Evolutionary conservation across 306 rosid genomes (phyloP).

Genomic region (Trifolium subterraneum): DNA sequence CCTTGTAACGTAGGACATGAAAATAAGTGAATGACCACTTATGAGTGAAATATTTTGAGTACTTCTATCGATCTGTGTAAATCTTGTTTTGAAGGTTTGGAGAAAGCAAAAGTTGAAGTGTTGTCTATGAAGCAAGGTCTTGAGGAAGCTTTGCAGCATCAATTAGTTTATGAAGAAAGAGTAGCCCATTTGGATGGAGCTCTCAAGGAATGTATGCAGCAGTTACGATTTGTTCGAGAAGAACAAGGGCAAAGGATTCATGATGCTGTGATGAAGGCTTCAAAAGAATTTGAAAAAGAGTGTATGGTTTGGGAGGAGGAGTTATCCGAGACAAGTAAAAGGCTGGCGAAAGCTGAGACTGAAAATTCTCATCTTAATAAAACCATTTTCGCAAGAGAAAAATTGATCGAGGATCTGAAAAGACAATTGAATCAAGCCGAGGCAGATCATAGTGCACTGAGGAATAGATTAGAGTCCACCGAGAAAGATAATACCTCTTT

Average conservation of each 20-base stretch:
- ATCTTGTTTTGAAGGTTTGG: conserved; percentile 65
- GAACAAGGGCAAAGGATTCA: conserved; percentile 83
- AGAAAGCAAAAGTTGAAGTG: conserved; percentile 68
- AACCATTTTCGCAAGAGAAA: conserved; percentile 66
- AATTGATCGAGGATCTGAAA: conserved; percentile 67
- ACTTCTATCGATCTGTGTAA: conserved; percentile 30
- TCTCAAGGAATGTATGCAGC: conserved; percentile 89
- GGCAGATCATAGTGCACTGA: conserved; percentile 59
- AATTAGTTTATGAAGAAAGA: conserved; percentile 66
- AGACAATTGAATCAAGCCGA: conserved; percentile 63
- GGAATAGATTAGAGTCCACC: conserved; percentile 66
- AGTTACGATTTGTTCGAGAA: conserved; percentile 81
- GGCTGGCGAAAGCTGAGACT: conserved; percentile 60
- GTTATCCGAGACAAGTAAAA: conserved; percentile 62
- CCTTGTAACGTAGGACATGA: background rate
- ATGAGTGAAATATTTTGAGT: background rate
- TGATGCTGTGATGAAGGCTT: conserved; percentile 72
- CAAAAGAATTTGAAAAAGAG: conserved; percentile 71
- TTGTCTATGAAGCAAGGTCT: conserved; percentile 59
- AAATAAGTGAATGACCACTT: conserved; percentile 10
- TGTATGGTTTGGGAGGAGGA: conserved; percentile 63
- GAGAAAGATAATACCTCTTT: conserved; percentile 71
- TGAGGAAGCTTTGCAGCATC: conserved; percentile 64
- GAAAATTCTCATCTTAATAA: conserved; percentile 72
- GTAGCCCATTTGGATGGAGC: conserved; percentile 76